A percentile compares a stretch with the other conserved stretches of the same genome.
phyloP scores from a whole-genome alignment of 2,329 filamentous ascomycete genomes.

The Arthrobotrys sphaeroides region DNA sequence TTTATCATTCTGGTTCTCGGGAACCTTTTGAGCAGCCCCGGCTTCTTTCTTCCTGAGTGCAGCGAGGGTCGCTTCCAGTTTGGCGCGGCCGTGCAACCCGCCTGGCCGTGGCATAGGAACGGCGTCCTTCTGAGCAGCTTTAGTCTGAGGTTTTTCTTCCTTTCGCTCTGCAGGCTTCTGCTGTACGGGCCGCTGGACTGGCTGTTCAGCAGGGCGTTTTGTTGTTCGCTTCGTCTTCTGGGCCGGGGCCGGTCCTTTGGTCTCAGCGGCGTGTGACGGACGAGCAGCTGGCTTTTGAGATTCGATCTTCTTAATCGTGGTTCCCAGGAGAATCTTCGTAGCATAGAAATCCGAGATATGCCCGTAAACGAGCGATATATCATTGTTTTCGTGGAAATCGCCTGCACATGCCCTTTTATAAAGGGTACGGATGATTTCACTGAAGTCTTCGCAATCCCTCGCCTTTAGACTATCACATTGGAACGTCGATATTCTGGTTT shows the following conservation, averaged over 20 bases:
- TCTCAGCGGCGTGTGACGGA: neutral
- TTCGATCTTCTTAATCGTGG: neutral
- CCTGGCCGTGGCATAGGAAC: too few relatives aligned
- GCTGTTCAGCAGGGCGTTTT: too few relatives aligned
- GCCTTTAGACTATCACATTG: neutral
- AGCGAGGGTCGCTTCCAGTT: neutral
- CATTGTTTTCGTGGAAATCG: neutral
- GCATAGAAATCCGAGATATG: slow-evolving; percentile 45
- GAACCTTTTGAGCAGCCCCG: neutral
- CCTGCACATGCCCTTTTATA: slow-evolving; percentile 6
- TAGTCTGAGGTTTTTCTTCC: neutral
- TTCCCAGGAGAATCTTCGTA: neutral
- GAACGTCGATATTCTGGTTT: slow-evolving; percentile 9
- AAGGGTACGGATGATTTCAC: slow-evolving; percentile 23
- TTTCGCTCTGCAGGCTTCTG: too few relatives aligned
- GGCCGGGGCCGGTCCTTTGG: too few relatives aligned
- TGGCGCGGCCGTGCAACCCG: neutral
- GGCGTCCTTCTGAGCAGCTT: neutral
- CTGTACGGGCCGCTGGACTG: too few relatives aligned
- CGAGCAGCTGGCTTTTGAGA: neutral
- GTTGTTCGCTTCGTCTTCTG: too few relatives aligned
- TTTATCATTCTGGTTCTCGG: neutral
- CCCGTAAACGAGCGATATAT: neutral
- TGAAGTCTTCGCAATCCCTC: slow-evolving; percentile 10
- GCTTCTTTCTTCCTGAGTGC: neutral